Evolutionary conservation across 1,284 basidiomycete genomes (phyloP).

Genomic region (Xerocomus minutiporus): DNA sequence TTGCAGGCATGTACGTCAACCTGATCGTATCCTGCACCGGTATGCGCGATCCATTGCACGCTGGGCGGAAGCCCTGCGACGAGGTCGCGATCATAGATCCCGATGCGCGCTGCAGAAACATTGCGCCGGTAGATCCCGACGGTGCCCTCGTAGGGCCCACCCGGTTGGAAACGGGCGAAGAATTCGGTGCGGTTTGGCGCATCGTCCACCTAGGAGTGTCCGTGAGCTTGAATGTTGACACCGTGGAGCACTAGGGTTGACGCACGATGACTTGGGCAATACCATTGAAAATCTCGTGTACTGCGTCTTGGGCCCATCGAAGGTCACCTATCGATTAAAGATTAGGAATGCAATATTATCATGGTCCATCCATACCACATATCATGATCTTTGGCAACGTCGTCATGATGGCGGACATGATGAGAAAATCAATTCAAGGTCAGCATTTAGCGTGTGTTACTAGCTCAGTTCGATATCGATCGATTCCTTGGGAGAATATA

Average conservation of each 20-base stretch:
- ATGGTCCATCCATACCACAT: conserved; percentile 15
- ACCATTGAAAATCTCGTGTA: conserved; percentile 55
- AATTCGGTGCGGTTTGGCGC: conserved; percentile 66
- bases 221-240: not conserved
- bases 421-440: not conserved
- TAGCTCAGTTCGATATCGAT: not conserved
- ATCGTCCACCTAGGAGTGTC: conserved; percentile 32
- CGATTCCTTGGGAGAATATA: too few species aligned
- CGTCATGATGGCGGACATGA: conserved; percentile 2
- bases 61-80: conserved; percentile 54
- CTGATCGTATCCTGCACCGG: conserved; percentile 85
- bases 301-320: conserved; percentile 76
- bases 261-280: conserved; percentile 76
- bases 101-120: conserved; percentile 57
- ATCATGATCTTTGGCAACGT: conserved; percentile 23
- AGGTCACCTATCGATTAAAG: conserved; percentile 47
- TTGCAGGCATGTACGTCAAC: conserved; percentile 76
- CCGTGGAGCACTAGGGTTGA: conserved; percentile 11
- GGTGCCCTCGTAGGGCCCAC: conserved; percentile 71
- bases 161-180: conserved; percentile 56
- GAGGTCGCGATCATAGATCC: conserved; percentile 78
- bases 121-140: conserved; percentile 81
- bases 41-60: conserved; percentile 84
- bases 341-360: not conserved
- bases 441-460: not conserved